Base-by-base conservation (phyloP, 768 basidiomycete species). In the Paxillus ammoniavirescens region DNA sequence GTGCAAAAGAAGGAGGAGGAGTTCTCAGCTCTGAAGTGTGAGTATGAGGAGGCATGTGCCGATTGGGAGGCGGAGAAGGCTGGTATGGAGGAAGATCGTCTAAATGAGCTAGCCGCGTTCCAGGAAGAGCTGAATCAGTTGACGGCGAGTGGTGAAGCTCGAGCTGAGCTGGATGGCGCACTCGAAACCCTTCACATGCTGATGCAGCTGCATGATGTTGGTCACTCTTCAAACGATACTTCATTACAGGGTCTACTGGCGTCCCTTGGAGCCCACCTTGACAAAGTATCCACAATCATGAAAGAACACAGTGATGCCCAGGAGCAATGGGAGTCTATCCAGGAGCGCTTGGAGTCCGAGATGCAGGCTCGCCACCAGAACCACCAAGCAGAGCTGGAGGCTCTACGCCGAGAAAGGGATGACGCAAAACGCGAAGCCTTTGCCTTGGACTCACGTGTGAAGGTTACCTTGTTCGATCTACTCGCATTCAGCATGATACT, bases 151-250 rank as follows among this genome's bases (percentile, higher is more conserved):
- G 62, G 60, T 18, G 73, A 72, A 49, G 73, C 72, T 8, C 73
- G 70, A 50, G 70, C 67, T 46, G 82, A 89, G 59, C 65, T 89
- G 21, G 79, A 82, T 44, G 71, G 75, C 2, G 79, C 79, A 8
- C 63, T 79, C 9, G 73, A 73, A 5, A 69, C 75, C 13, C 62
- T 91, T 31, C 77, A 76, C 46, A 63, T 55, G 5, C 69, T 91
- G 57, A 75, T 86, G 54, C 78, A 79, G 58, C 74, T 74, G 35
- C 81, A 87, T 61, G 76, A 75, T 14, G 76, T 91, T 58, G 75
- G 77, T n/a, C 67, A 83, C 18, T 49, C 59, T 13, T 76, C 80
- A 14, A 72, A 76, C 48, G 82, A 85, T 53, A 56, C 71, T 18
- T 78, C 83, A 18, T 53, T 85, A 35, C 73, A 75, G 44, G 78